Evolutionary conservation across 768 basidiomycete genomes (phyloP).

Genomic region (Tulasnella sp.): DNA sequence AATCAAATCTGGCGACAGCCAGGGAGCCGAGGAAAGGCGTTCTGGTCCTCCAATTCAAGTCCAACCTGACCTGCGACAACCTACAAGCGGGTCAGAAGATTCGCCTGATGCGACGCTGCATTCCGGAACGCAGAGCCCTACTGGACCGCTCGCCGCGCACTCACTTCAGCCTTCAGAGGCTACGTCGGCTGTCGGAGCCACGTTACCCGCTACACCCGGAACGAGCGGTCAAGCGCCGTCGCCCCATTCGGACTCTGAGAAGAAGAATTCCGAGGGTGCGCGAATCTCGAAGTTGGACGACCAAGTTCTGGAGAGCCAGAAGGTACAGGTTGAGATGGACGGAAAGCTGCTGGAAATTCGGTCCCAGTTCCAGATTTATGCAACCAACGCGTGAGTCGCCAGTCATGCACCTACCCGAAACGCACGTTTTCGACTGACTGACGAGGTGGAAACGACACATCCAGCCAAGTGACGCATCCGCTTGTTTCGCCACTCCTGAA

Average conservation of each 20-base stretch:
- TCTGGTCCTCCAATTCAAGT: not conserved
- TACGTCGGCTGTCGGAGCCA: not conserved
- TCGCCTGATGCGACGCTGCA: not conserved
- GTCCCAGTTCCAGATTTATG: slow-evolving; percentile 79
- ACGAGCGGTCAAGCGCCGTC: not conserved
- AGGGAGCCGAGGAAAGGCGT: not conserved
- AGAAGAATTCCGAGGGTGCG: not conserved
- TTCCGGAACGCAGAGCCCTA: not conserved
- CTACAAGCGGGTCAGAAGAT: not conserved
- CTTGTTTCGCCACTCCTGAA: slow-evolving; percentile 67
- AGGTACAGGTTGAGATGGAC: slow-evolving; percentile 26
- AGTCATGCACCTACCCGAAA: not conserved
- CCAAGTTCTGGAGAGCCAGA: not conserved
- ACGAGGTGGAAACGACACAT: not conserved
- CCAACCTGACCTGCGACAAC: not conserved
- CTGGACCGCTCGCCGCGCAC: not conserved
- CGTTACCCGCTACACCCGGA: not conserved
- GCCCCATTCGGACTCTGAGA: not conserved
- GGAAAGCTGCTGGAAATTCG: slow-evolving; percentile 31
- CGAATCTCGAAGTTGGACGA: not conserved
- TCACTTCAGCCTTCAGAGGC: not conserved
- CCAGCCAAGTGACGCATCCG: slow-evolving; percentile 49
- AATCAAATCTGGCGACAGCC: not conserved
- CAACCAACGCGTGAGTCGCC: slow-evolving; percentile 43
- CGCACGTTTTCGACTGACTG: not conserved